A percentile compares a stretch with the other conserved stretches of the same genome.
Conservation (phyloP, 441 rosid species). For the Erodium trifolium region DNA sequence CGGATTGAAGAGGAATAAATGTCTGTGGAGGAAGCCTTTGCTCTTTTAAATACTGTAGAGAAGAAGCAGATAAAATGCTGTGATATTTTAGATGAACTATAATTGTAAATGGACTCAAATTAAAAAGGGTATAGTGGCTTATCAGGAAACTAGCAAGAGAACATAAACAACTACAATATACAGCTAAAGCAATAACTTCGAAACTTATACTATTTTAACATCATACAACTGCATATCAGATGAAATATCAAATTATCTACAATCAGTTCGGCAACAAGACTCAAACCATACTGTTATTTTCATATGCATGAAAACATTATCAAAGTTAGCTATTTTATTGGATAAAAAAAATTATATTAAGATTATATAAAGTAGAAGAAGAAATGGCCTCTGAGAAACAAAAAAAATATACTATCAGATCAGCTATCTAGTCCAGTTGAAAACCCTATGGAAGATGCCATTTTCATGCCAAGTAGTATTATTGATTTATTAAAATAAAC, state of each 20-base stretch:
- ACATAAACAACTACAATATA: not conserved
- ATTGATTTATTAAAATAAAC: not conserved
- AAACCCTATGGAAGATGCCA: not conserved
- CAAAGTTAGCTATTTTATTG: not conserved
- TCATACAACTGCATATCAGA: slow-evolving; percentile 6
- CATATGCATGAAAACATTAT: not conserved
- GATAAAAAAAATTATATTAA: not conserved
- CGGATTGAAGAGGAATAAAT: slow-evolving; percentile 90
- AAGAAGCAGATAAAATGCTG: slow-evolving; percentile 21
- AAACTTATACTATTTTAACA: not conserved
- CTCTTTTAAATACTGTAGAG: slow-evolving; percentile 90
- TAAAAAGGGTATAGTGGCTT: not conserved
- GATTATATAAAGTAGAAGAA: not conserved
- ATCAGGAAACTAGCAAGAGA: slow-evolving; percentile 13
- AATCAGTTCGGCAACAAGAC: not conserved
- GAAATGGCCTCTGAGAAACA: not conserved
- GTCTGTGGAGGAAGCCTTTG: slow-evolving; percentile 99
- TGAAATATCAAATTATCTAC: not conserved
- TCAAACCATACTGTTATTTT: not conserved
- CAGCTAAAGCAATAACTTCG: not conserved
- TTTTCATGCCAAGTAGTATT: not conserved
- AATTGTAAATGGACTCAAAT: slow-evolving; percentile 11
- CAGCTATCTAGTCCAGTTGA: not conserved
- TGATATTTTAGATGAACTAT: slow-evolving; percentile 13
- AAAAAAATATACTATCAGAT: not conserved